phyloP scores from a whole-genome alignment of 2,329 filamentous ascomycete species.

The Corinectria fuckeliana region DNA sequence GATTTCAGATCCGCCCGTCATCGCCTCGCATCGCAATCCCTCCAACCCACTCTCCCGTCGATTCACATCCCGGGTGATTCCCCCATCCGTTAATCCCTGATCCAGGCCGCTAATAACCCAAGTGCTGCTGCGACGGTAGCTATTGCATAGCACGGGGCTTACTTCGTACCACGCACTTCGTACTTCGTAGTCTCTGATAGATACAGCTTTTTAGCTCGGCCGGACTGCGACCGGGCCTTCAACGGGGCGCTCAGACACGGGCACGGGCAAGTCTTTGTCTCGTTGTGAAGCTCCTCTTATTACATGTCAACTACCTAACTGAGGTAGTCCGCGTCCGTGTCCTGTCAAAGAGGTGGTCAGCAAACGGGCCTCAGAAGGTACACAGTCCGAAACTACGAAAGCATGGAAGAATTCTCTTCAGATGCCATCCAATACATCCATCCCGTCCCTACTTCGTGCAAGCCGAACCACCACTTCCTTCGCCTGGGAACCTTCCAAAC shows the following conservation, averaged over 20 bases:
- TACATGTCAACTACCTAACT: not conserved
- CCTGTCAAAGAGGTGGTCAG: slow-evolving; percentile 8
- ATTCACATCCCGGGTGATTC: slow-evolving; percentile 30
- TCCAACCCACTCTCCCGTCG: slow-evolving; percentile 20
- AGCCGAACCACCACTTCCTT: slow-evolving; percentile 1
- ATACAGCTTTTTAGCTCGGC: not conserved
- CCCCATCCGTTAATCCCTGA: slow-evolving; percentile 17
- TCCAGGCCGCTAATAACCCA: slow-evolving; percentile 3
- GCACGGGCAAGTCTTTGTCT: too few species aligned
- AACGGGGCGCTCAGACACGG: not conserved
- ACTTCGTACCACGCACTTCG: slow-evolving; percentile 3
- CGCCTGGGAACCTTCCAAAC: slow-evolving; percentile 17
- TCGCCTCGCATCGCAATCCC: slow-evolving; percentile 12
- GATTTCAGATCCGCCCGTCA: slow-evolving; percentile 36
- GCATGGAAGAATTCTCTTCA: not conserved
- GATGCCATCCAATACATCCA: not conserved
- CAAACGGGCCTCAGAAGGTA: slow-evolving; percentile 5
- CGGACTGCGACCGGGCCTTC: not conserved
- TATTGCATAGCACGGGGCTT: slow-evolving; percentile 6
- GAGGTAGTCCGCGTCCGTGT: not conserved
- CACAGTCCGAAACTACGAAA: too few species aligned
- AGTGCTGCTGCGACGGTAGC: slow-evolving; percentile 6
- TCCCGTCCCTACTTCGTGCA: slow-evolving; percentile 12
- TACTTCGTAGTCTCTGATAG: too few species aligned
- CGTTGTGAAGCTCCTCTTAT: not conserved